These are phyloP conservation scores for Coemansia sp. DNA, from an alignment of 192 early-diverging fungal species.

Conservation along the genomic window DNA sequence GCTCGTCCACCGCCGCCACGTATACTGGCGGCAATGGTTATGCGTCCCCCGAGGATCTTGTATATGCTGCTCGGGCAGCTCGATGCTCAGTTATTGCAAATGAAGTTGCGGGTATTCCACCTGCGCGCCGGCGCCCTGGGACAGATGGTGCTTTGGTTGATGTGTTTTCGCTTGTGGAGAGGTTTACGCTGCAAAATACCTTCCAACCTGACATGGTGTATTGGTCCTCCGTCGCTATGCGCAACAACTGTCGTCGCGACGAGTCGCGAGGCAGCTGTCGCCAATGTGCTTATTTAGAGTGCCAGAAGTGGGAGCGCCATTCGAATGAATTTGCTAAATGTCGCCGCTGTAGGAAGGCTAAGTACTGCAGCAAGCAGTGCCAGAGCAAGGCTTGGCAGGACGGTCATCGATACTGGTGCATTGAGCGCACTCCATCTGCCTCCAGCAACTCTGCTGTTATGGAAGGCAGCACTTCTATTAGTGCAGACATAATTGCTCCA, in stretches of 20 bases:
- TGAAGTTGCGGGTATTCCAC: constrained; percentile 26
- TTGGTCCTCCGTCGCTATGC: constrained; percentile 78
- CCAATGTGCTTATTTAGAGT: constrained; percentile 76
- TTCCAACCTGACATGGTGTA: constrained; percentile 62
- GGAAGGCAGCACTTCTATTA: constrained; percentile 21
- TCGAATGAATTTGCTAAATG: constrained; percentile 84
- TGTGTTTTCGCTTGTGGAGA: constrained; percentile 77
- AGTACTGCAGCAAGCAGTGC: constrained; percentile 80
- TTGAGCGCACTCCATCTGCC: constrained; percentile 51
- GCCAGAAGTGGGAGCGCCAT: constrained; percentile 73
- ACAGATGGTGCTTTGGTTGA: constrained; percentile 46
- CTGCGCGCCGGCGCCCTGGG: constrained; percentile 24
- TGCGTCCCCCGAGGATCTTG: constrained; percentile 25
- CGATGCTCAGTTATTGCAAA: constrained; percentile 29
- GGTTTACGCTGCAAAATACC: constrained; percentile 66
- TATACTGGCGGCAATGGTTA: constrained; percentile 13
- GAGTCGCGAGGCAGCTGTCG: constrained; percentile 67
- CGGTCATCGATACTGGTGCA: constrained; percentile 80
- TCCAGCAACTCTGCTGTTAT: constrained; percentile 10
- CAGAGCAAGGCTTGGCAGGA: constrained; percentile 76
- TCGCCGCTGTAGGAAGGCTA: constrained; percentile 80
- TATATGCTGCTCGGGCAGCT: constrained; percentile 35
- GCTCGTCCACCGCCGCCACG: no score
- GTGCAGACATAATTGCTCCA: constrained; percentile 26
- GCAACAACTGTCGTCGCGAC: constrained; percentile 77